phyloP scores from a whole-genome alignment of 2,329 filamentous ascomycete species.

The Aureobasidium namibiae region DNA sequence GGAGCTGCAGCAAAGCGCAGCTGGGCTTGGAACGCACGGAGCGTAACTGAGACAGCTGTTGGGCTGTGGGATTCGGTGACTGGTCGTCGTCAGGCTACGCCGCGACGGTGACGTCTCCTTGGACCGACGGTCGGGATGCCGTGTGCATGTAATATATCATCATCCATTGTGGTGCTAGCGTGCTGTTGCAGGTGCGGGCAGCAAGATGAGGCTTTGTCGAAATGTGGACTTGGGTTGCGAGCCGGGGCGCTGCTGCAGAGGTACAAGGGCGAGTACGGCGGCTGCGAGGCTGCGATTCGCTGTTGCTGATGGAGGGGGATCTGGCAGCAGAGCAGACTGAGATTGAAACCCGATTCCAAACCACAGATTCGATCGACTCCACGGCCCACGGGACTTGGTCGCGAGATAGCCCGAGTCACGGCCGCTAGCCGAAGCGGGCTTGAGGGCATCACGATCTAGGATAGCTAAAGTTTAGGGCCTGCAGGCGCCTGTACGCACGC shows the following conservation, averaged over 20 bases:
- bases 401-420: not conserved
- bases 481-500: conserved; percentile 3
- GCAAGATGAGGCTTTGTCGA: not conserved
- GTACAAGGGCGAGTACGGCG: not conserved
- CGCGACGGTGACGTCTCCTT: conserved; percentile 8
- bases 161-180: not conserved
- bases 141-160: conserved; percentile 12
- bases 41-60: conserved; percentile 2
- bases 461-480: conserved; percentile 4
- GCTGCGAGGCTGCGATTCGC: conserved; percentile 4
- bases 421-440: not conserved
- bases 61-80: not conserved
- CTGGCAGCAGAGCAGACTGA: conserved; percentile 10
- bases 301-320: not conserved
- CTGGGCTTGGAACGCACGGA: not conserved
- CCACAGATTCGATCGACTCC: conserved; percentile 8
- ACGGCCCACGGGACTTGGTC: conserved; percentile 3
- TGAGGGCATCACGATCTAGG: conserved; percentile 4
- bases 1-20: conserved; percentile 4
- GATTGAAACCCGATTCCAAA: conserved; percentile 3
- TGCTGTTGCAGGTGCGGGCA: conserved; percentile 1
- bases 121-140: not conserved
- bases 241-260: conserved; percentile 2
- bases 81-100: not conserved
- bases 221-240: not conserved